These are phyloP conservation scores for Avena insularis DNA, from an alignment of 176 grass and related monocot species.

Conservation along the genomic window DNA sequence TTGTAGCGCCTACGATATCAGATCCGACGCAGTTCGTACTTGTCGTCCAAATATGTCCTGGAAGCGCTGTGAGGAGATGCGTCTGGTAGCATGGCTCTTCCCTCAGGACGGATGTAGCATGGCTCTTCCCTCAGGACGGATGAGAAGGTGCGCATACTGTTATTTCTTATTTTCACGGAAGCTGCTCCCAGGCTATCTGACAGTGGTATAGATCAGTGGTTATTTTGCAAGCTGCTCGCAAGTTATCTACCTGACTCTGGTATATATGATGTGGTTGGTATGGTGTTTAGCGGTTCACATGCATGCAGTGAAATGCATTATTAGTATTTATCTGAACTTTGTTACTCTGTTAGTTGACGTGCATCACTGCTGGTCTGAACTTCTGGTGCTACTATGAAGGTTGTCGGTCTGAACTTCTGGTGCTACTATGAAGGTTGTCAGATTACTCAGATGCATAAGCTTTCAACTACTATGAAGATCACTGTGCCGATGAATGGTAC, in stretches of 20 bases:
- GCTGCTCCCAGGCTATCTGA: neutral
- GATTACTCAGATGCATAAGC: too few relatives aligned
- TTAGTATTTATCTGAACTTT: neutral
- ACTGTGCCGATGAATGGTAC: too few relatives aligned
- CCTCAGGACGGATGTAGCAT: neutral
- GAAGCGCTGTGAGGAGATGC: slow-evolving; percentile 8
- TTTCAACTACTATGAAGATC: too few relatives aligned
- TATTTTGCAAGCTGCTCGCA: neutral
- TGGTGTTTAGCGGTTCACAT: neutral
- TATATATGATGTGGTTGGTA: neutral
- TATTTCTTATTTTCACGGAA: neutral
- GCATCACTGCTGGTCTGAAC: too few relatives aligned
- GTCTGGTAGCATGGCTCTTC: slow-evolving; percentile 15
- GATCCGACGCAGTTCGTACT: neutral
- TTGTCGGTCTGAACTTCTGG: too few relatives aligned
- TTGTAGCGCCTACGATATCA: neutral
- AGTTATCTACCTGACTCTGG: too few relatives aligned
- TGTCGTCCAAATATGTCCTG: neutral
- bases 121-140: neutral
- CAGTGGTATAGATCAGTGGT: too few relatives aligned
- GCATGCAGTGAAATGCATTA: neutral
- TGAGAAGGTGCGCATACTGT: neutral
- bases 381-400: too few relatives aligned
- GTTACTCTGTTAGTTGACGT: too few relatives aligned
- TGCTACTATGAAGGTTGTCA: too few relatives aligned